Evolutionary conservation across 208 protist species (phyloP).

Genomic region (Acanthamoeba rhysodes): DNA sequence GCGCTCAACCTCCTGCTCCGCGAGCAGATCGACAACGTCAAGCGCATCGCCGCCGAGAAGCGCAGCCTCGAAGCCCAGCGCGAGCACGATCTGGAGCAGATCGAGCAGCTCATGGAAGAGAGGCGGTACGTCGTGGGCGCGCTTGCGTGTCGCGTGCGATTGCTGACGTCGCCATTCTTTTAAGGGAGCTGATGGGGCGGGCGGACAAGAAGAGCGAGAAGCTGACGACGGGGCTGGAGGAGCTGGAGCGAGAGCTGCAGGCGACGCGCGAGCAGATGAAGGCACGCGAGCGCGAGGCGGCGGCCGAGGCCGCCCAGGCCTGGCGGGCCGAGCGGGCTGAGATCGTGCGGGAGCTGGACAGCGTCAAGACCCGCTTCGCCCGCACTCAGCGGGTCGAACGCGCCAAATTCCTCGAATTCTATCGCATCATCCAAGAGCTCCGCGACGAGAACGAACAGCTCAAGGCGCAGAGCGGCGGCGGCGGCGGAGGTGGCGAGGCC

Average conservation of each 20-base stretch:
- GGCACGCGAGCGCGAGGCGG: neutral
- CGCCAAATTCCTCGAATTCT: constrained; percentile 20
- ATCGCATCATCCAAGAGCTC: neutral
- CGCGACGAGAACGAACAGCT: neutral
- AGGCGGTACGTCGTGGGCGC: neutral
- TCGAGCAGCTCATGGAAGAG: constrained; percentile 18
- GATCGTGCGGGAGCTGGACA: neutral
- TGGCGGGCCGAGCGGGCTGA: neutral
- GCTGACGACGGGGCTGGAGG: neutral
- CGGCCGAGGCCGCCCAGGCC: neutral
- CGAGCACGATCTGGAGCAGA: neutral
- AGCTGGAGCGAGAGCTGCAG: neutral
- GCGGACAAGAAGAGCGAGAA: neutral
- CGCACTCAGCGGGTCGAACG: neutral
- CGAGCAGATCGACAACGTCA: constrained; percentile 7
- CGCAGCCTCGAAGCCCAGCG: neutral
- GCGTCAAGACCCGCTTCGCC: constrained; percentile 14
- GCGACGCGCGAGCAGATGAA: neutral
- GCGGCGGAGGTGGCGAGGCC: neutral
- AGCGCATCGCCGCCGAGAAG: neutral
- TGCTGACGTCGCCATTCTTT: no score
- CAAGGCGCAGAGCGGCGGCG: neutral
- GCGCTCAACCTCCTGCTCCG: neutral
- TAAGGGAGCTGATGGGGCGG: neutral
- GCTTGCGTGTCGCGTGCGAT: no score